phyloP scores from a whole-genome alignment of 495 filamentous ascomycete species.

The Astrocystis sublimbata region DNA sequence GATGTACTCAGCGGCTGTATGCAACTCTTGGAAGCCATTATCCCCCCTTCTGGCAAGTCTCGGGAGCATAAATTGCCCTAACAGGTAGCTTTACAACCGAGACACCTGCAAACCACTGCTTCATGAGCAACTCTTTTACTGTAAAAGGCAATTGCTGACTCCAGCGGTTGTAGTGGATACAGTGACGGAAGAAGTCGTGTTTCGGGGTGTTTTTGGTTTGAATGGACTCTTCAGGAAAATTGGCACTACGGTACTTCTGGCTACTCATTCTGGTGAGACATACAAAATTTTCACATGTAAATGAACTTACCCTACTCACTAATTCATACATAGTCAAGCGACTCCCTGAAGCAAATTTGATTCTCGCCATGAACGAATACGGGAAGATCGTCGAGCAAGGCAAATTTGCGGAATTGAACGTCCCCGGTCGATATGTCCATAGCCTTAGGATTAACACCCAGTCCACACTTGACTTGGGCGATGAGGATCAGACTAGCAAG shows the following conservation, averaged over 20 bases:
- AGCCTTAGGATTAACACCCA: slow-evolving; percentile 5
- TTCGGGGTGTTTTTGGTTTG: slow-evolving; percentile 49
- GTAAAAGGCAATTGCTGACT: too few relatives aligned
- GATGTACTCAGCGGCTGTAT: slow-evolving; percentile 34
- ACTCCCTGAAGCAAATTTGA: slow-evolving; percentile 39
- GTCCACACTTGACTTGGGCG: neutral
- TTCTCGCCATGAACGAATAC: slow-evolving; percentile 36
- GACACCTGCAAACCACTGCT: too few relatives aligned
- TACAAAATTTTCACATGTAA: neutral
- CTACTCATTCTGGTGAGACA: slow-evolving; percentile 23
- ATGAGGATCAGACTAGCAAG: neutral
- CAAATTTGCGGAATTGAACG: slow-evolving; percentile 32
- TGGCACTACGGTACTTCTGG: slow-evolving; percentile 33
- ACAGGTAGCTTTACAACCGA: too few relatives aligned
- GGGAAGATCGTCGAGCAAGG: slow-evolving; percentile 43
- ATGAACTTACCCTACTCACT: neutral
- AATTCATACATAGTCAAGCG: slow-evolving; percentile 29
- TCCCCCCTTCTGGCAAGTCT: too few relatives aligned
- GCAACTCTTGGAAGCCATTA: too few relatives aligned
- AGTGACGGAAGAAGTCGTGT: slow-evolving; percentile 52
- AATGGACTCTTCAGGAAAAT: slow-evolving; percentile 38
- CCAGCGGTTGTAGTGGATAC: too few relatives aligned
- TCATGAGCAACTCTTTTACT: too few relatives aligned
- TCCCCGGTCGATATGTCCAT: slow-evolving; percentile 27
- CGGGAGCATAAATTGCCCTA: too few relatives aligned